A percentile compares a stretch with the other conserved stretches of the same genome.
These are phyloP conservation scores for Kodamaea kaohsiungensis DNA, from an alignment of 805 yeast species.

Conservation along the genomic window DNA sequence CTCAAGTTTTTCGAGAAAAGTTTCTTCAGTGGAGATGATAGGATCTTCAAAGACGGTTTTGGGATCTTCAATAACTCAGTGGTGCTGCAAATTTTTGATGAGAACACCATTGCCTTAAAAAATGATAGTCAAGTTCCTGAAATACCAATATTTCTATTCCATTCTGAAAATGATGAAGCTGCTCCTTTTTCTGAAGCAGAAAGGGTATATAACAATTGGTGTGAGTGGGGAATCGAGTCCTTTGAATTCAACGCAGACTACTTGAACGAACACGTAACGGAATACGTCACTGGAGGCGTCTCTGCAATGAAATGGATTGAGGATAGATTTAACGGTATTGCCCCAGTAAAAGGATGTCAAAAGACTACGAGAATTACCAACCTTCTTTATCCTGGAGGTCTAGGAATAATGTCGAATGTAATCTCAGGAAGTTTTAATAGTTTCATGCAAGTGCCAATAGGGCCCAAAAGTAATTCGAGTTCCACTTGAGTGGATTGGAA, in stretches of 20 bases:
- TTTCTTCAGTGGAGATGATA: slow-evolving; percentile 15
- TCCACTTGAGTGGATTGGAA: neutral
- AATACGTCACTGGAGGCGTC: slow-evolving; percentile 13
- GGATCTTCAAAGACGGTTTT: slow-evolving; percentile 17
- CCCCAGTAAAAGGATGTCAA: slow-evolving; percentile 19
- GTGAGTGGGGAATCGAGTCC: slow-evolving; percentile 9
- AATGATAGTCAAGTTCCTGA: slow-evolving; percentile 12
- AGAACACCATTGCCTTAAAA: slow-evolving; percentile 22
- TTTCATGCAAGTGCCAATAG: neutral
- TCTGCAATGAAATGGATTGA: slow-evolving; percentile 20
- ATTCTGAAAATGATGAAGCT: slow-evolving; percentile 12
- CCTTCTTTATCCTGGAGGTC: slow-evolving; percentile 46
- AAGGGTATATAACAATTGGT: slow-evolving; percentile 12
- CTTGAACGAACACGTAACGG: slow-evolving; percentile 17
- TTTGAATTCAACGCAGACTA: slow-evolving; percentile 9
- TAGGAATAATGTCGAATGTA: neutral
- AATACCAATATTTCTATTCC: slow-evolving; percentile 13
- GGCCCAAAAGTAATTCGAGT: neutral
- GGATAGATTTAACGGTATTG: slow-evolving; percentile 16
- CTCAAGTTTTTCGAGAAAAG: neutral
- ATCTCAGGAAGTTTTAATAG: neutral
- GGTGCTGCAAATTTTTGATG: slow-evolving; percentile 15
- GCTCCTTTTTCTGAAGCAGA: slow-evolving; percentile 9
- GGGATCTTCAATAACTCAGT: slow-evolving; percentile 14
- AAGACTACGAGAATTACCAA: slow-evolving; percentile 43